phyloP scores from a whole-genome alignment of 208 protist genomes.

The Leishmania aethiopica region DNA sequence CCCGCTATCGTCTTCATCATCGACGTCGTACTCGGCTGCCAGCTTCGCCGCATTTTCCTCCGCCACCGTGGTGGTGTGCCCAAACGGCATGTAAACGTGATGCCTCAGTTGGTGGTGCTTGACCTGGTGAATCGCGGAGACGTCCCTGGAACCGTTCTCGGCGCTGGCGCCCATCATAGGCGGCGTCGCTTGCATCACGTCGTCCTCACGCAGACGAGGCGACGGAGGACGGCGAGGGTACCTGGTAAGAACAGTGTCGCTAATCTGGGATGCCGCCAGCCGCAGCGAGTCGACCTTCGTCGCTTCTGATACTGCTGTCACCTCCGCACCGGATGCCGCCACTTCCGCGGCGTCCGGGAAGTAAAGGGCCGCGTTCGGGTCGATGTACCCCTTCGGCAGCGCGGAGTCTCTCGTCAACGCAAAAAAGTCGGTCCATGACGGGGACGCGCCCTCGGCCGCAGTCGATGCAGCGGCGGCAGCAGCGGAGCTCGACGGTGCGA shows the following conservation, averaged over 20 bases:
- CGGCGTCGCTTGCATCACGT: slow-evolving; percentile 41
- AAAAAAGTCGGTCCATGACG: slow-evolving; percentile 44
- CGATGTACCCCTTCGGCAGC: slow-evolving; percentile 20
- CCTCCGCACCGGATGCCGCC: neutral
- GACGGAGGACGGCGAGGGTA: slow-evolving; percentile 46
- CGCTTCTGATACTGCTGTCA: neutral
- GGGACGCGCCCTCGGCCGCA: neutral
- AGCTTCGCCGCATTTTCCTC: slow-evolving; percentile 7
- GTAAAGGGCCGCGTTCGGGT: slow-evolving; percentile 22
- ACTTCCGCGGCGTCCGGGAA: slow-evolving; percentile 15
- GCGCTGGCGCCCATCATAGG: slow-evolving; percentile 2
- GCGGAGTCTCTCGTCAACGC: slow-evolving; percentile 43
- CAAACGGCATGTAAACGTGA: slow-evolving; percentile 11
- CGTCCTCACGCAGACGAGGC: slow-evolving; percentile 42
- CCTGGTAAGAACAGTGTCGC: slow-evolving; percentile 7
- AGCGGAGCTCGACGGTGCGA: neutral
- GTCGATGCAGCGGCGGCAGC: neutral
- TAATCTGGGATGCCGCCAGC: neutral
- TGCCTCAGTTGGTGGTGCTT: neutral
- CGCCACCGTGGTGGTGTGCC: neutral
- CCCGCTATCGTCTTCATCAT: slow-evolving; percentile 7
- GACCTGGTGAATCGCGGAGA: neutral
- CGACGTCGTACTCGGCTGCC: slow-evolving; percentile 23
- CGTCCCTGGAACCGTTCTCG: neutral
- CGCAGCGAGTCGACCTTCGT: slow-evolving; percentile 5